Percentiles rank a stretch among this genome's conserved stretches.
phyloP scores from a whole-genome alignment of 1,139 yeast species.

The Diutina mesorugosa region DNA sequence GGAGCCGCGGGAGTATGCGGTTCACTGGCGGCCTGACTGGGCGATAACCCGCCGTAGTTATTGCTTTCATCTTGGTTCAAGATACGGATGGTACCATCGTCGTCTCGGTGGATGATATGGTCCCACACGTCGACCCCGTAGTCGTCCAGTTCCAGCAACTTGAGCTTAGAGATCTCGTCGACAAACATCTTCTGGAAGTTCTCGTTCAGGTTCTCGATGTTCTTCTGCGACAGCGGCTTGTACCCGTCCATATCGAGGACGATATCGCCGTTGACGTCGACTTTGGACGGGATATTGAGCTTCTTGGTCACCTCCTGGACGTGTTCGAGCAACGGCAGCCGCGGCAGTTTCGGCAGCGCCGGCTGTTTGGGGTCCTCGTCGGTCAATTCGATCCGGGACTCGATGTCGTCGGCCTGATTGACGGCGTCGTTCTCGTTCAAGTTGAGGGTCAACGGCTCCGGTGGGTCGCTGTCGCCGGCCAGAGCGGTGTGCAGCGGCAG shows the following conservation, averaged over 20 bases:
- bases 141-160: slow-evolving; percentile 11
- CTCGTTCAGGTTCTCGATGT: slow-evolving; percentile 56
- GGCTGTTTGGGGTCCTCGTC: slow-evolving; percentile 8
- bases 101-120: slow-evolving; percentile 38
- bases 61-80: slow-evolving; percentile 6
- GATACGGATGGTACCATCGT: slow-evolving; percentile 63
- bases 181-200: slow-evolving; percentile 58
- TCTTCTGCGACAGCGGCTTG: slow-evolving; percentile 67
- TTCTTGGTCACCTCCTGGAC: slow-evolving; percentile 59
- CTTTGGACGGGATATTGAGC: slow-evolving; percentile 77
- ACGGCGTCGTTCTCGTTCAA: background rate
- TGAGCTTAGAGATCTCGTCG: slow-evolving; percentile 31
- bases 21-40: slow-evolving; percentile 3
- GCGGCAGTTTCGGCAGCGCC: background rate
- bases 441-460: slow-evolving; percentile 14
- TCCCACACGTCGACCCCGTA: slow-evolving; percentile 17
- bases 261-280: slow-evolving; percentile 84
- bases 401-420: slow-evolving; percentile 11
- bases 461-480: slow-evolving; percentile 8
- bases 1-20: slow-evolving; percentile 1
- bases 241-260: slow-evolving; percentile 94
- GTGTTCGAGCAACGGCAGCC: slow-evolving; percentile 39
- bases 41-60: slow-evolving; percentile 4
- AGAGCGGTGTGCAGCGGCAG: slow-evolving; percentile 3
- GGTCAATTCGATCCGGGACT: slow-evolving; percentile 15